Evolutionary conservation across 257 asterid genomes (phyloP).

Genomic region (Ocimum tenuiflorum): DNA sequence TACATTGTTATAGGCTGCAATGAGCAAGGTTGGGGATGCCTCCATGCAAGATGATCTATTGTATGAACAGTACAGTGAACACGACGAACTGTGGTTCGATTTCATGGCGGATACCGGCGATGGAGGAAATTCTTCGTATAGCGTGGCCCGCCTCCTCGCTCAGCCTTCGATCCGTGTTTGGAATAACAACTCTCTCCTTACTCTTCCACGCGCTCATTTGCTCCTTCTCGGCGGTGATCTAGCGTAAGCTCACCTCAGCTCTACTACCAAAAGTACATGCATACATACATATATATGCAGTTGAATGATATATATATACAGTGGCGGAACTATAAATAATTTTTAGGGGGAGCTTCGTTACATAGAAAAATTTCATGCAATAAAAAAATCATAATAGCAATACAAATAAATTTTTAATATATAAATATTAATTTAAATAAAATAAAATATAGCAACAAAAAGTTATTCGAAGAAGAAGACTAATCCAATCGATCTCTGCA

Average conservation of each 20-base stretch:
- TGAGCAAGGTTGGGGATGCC: conserved; percentile 76
- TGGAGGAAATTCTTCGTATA: conserved; percentile 86
- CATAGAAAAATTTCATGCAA: too few species aligned
- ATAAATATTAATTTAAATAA: too few species aligned
- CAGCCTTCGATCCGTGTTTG: conserved; percentile 64
- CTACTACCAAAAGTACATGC: too few species aligned
- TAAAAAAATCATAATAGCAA: too few species aligned
- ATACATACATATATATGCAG: too few species aligned
- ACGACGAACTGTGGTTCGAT: conserved; percentile 90
- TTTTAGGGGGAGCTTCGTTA: too few species aligned
- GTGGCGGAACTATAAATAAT: too few species aligned
- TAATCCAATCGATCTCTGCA: too few species aligned
- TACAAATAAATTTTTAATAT: too few species aligned
- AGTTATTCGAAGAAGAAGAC: too few species aligned
- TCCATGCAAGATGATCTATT: conserved; percentile 66
- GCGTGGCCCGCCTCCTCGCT: conserved; percentile 85
- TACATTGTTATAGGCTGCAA: conserved; percentile 69
- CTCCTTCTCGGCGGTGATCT: conserved; percentile 97
- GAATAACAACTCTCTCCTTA: conserved; percentile 36
- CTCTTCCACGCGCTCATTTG: conserved; percentile 71
- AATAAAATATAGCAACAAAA: too few species aligned
- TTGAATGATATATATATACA: too few species aligned
- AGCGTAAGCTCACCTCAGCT: conserved; percentile 58
- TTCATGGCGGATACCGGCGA: conserved; percentile 99
- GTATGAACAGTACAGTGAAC: conserved; percentile 70